Conservation (phyloP, 805 yeast genomes). For the Lipomyces lipofer region DNA sequence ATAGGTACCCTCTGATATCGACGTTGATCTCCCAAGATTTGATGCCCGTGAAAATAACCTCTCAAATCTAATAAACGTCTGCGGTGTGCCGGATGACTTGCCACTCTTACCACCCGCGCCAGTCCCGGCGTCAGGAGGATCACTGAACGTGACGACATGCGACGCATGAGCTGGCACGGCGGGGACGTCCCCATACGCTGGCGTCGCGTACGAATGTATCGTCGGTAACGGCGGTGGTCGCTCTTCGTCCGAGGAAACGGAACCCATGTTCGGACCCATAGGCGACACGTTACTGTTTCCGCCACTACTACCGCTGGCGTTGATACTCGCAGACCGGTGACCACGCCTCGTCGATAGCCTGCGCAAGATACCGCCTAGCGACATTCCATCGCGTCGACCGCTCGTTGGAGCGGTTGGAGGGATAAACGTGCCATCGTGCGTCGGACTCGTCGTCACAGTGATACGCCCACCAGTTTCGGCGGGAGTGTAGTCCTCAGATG, state of each 20-base stretch:
- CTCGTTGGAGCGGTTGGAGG: background rate
- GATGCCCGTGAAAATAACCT: conserved; percentile 29
- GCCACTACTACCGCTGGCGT: conserved; percentile 10
- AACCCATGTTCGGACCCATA: conserved; percentile 8
- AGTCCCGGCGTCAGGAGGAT: background rate
- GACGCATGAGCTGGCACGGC: background rate
- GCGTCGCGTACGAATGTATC: conserved; percentile 11
- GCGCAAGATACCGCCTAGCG: conserved; percentile 27
- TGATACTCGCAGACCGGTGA: conserved; percentile 19
- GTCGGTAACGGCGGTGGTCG: conserved; percentile 25
- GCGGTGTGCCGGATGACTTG: conserved; percentile 13
- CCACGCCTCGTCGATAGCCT: conserved; percentile 24
- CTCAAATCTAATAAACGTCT: conserved; percentile 28
- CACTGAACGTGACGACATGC: conserved; percentile 14
- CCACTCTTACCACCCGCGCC: background rate
- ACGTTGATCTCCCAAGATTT: conserved; percentile 28
- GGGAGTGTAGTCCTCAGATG: conserved; percentile 12
- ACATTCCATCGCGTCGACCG: conserved; percentile 19
- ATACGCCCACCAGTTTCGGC: background rate
- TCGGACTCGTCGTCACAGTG: background rate
- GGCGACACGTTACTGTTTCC: conserved; percentile 9
- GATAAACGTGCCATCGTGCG: background rate
- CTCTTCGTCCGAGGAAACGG: conserved; percentile 24
- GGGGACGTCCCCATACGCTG: conserved; percentile 1
- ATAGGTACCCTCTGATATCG: conserved; percentile 31